phyloP scores from a whole-genome alignment of 345 rosid species.

The Syzygium jambos region DNA sequence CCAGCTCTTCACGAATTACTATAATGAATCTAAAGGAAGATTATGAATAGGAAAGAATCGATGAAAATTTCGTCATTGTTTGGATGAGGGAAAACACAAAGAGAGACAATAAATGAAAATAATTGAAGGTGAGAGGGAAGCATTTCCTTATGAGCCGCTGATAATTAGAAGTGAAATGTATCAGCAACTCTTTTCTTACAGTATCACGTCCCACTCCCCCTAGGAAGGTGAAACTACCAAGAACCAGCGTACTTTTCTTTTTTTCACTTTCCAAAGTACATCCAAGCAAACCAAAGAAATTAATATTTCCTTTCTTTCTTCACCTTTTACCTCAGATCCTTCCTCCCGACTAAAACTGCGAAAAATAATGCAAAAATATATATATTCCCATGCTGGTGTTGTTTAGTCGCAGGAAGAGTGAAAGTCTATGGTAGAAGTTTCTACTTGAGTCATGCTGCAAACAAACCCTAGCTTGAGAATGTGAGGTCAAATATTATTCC shows the following conservation, averaged over 20 bases:
- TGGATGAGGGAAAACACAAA: background rate
- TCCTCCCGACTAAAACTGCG: background rate
- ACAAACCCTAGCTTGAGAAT: background rate
- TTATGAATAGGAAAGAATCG: background rate
- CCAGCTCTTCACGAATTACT: background rate
- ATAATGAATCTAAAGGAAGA: background rate
- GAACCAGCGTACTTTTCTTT: background rate
- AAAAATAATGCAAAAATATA: background rate
- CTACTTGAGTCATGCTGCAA: background rate
- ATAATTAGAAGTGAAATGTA: background rate
- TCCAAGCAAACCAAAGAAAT: background rate
- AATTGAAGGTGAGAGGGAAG: background rate
- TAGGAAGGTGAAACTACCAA: background rate
- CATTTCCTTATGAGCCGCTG: background rate
- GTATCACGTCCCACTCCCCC: background rate
- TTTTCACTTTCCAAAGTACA: background rate
- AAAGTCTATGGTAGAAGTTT: background rate
- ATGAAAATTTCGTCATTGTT: background rate
- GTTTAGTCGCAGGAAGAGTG: background rate
- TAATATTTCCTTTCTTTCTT: background rate
- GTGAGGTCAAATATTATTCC: background rate
- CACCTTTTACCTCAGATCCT: background rate
- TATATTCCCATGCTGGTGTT: background rate
- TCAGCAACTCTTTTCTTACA: background rate
- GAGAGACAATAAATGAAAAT: background rate